Conservation (phyloP, 208 protist species). For the Acanthamoeba healyi region DNA sequence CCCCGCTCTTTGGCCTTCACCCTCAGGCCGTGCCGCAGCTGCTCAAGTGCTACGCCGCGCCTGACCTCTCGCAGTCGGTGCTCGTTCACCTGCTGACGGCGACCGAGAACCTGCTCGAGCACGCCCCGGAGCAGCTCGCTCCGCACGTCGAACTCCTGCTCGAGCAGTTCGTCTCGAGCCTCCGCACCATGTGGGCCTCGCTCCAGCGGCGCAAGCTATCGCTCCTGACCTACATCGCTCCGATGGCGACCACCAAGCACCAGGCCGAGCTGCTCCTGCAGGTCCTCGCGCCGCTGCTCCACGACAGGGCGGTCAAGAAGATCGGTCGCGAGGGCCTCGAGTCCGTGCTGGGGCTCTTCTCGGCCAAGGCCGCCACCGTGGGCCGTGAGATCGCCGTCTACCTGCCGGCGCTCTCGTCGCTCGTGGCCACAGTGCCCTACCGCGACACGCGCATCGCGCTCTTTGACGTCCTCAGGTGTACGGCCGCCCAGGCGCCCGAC, state of each 20-base stretch:
- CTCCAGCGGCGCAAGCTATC: slow-evolving; percentile 31
- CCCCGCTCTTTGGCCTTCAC: background rate
- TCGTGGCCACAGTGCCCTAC: slow-evolving; percentile 24
- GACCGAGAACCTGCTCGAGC: background rate
- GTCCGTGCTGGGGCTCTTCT: slow-evolving; percentile 5
- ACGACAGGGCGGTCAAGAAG: background rate
- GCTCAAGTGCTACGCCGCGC: slow-evolving; percentile 1
- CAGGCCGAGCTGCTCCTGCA: background rate
- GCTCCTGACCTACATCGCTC: background rate
- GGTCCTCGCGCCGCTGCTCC: slow-evolving; percentile 38
- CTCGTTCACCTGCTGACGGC: background rate
- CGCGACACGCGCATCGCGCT: slow-evolving; percentile 34
- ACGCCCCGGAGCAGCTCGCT: background rate
- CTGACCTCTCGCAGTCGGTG: background rate
- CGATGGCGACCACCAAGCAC: background rate
- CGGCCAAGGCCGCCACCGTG: slow-evolving; percentile 10
- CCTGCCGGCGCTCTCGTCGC: slow-evolving; percentile 21
- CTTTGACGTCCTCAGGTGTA: slow-evolving; percentile 2
- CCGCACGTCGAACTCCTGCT: slow-evolving; percentile 53
- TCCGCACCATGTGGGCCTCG: background rate
- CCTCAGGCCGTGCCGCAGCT: slow-evolving; percentile 6
- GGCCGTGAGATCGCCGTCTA: background rate
- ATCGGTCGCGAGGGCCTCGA: slow-evolving; percentile 38
- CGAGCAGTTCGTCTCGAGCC: background rate
- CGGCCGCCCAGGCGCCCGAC: slow-evolving; percentile 25